Evolutionary conservation across 441 rosid genomes (phyloP), one percentile per base, ranked within the genome.

Genomic region (Oxalis stricta): DNA sequence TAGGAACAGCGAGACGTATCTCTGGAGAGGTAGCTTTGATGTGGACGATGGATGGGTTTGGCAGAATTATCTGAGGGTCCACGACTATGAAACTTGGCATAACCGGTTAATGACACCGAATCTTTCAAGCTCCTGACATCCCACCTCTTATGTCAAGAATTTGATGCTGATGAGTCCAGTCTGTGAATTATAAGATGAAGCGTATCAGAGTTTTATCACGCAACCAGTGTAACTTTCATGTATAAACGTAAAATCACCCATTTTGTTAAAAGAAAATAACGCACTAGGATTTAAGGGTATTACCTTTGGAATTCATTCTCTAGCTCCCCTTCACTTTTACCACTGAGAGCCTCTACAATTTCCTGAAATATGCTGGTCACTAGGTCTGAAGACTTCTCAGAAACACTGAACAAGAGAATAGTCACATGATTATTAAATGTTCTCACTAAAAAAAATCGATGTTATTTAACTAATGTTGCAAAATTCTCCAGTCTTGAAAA

Each of bases 81-180:
- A 55, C 69, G 65, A 11, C 68, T 65, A 56, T 85, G 88, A 52
- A 82, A 89, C 69, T 59, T 79, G 10, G 96, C 96, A 60, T 84
- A 89, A 11, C n/a, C 92, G 94, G 67, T 82, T 84, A 52, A 84
- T 82, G 33, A 84, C 84, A 13, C 79, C 63, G 50, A 68, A 72
- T 60, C 58, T 84, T 69, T 82, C 97, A 42, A 84, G 65, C 33
- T 89, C 95, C 52, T 74, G 72, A 48, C 75, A 69, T 55, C 82
- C 95, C 38, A 82, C 69, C n/a, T 62, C 75, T 65, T 65, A 85
- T 23, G 70, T 76, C 88, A 39, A 61, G 24, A 15, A 84, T 48
- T n/a, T 30, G 89, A 68, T 44, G 62, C 65, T 59, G 72, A 61
- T 61, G 65, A 83, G 39, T 82, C 84, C 63, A 82, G 44, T 61